Percentiles rank a stretch among this genome's conserved stretches.
Conservation (phyloP, 352 stramenopile species). For the Pythium vanterpoolii region DNA sequence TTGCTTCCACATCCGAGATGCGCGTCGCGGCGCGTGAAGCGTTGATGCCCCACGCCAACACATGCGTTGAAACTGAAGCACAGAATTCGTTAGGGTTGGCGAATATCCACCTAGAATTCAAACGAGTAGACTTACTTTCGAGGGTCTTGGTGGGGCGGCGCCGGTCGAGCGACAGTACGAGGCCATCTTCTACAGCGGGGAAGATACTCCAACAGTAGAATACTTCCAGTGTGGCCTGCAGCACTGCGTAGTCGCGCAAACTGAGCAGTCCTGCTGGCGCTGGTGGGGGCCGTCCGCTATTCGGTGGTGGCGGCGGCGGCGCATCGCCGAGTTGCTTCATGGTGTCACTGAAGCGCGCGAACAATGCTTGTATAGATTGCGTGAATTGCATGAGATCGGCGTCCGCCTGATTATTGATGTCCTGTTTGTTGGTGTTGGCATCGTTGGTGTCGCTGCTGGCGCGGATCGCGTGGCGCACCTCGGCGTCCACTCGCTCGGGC, state of each 20-base stretch:
- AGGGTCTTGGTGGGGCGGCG: slow-evolving; percentile 77
- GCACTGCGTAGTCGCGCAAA: slow-evolving; percentile 78
- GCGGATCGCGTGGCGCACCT: slow-evolving; percentile 34
- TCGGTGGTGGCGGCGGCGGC: not conserved
- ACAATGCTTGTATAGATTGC: slow-evolving; percentile 4
- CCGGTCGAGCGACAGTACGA: slow-evolving; percentile 58
- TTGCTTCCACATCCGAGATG: slow-evolving; percentile 1
- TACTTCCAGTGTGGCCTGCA: slow-evolving; percentile 76
- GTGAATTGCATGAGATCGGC: slow-evolving; percentile 7
- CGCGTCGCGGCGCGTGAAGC: not conserved
- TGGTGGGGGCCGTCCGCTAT: slow-evolving; percentile 15
- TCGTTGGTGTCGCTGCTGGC: slow-evolving; percentile 8
- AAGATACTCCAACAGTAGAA: slow-evolving; percentile 69
- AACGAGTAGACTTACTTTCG: slow-evolving; percentile 47
- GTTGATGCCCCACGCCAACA: slow-evolving; percentile 43
- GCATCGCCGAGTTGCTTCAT: slow-evolving; percentile 47
- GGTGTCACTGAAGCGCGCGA: slow-evolving; percentile 31
- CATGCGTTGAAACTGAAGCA: slow-evolving; percentile 42
- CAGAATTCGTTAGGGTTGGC: not conserved
- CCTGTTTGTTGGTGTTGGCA: no score
- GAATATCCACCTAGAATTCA: not conserved
- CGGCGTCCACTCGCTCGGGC: slow-evolving; percentile 16
- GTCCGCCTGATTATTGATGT: slow-evolving; percentile 1
- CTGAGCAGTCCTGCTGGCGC: slow-evolving; percentile 70
- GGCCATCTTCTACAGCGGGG: slow-evolving; percentile 43